Base-by-base conservation (phyloP, 495 filamentous ascomycete genomes). In the Aspergillus nidulans region DNA sequence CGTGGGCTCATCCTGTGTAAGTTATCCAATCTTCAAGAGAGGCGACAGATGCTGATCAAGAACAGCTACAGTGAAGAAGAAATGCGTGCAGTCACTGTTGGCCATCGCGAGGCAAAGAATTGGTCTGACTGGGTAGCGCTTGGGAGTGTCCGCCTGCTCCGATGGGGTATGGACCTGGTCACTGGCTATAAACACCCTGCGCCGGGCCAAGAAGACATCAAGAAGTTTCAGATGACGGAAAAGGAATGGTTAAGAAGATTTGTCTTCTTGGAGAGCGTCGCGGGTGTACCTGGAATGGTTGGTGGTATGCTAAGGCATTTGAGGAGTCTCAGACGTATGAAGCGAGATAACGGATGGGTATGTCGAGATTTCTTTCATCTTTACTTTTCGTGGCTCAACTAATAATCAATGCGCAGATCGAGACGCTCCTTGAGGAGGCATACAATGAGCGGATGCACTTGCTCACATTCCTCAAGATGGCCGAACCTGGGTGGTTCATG, bases 391-490 rank as follows among this genome's bases (percentile, higher is more conserved):
- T 30, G 21, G 9, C 3, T 32, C 12, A 10, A n/a, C 46, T 49
- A 38, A 49, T 30, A 38, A n/a, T 10, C 1, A n/a, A n/a, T 24
- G 6, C 21, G 3, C 41, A 84, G 82, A 97, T 99, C 59, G 92
- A 97, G 67, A 97, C 90, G 0, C 79, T 97, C 0, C 80, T 97
- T 3, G 94, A 97, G 69, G 94, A 98, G 70, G 85, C 84, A 44
- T 96, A 88, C 76, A 98, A 98, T 63, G 94, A 98, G 68, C 82
- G 92, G 1, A 97, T 97, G 90, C 92, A 97, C 59, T 84, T 98
- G 1, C 75, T 97, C 38, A 96, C 90, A 0, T 97, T 97, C 74
- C 81, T 97, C 63, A 92, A 95, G 70, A 85, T 97, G 75, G 88
- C 86, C 50, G 85, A 96, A 61, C 92, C 92, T 0, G 92, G 85